Base-by-base conservation (phyloP, 495 filamentous ascomycete genomes). In the Neurospora tetraspora region DNA sequence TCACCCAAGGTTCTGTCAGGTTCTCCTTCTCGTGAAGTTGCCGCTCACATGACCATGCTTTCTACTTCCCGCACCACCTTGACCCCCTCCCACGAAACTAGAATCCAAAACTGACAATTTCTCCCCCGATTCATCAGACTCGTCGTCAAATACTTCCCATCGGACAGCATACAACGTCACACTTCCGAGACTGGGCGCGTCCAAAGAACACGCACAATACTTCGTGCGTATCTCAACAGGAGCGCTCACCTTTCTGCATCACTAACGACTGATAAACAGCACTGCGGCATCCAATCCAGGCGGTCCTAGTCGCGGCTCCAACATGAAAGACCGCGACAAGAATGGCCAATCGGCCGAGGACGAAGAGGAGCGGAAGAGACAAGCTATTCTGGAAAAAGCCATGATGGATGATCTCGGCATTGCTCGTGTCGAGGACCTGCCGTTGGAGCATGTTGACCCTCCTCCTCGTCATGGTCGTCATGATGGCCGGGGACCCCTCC, bases 381-480 rank as follows among this genome's bases (percentile, higher is more conserved):
- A 45, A 43, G 73, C 75, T 38, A 70, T 72, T 23, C 38, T 71
- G 36, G 42, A 45, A 23, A 7, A 18, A 18, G 43, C 39, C 38
- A n/a, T 70, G 31, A 1, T 68, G 78, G 75, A 70, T 37, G 78
- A 79, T 37, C 69, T 79, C 2, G 75, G 76, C 20, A 69, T 42
- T 1, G 1, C 3, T 10, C 76, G 78, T 20, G 18, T 74, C 2
- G 71, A 77, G 0, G 12, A 73, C 1, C 40, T 79, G 8, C 76
- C 76, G 6, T 8, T 77, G 20, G 73, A 75, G 3, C 70, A 75
- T 45, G 39, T 34, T 5, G 69, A 71, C 39, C 20, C 12, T 14
- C 72, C 45, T 14, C 34, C 45, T 43, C n/a, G 20, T 69, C 34
- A 39, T 12, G 39, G 8, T 37, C 43, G 71, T 18, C 42, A 27